phyloP scores from a whole-genome alignment of 202 grass and related monocot genomes.

The Musa balbisiana region DNA sequence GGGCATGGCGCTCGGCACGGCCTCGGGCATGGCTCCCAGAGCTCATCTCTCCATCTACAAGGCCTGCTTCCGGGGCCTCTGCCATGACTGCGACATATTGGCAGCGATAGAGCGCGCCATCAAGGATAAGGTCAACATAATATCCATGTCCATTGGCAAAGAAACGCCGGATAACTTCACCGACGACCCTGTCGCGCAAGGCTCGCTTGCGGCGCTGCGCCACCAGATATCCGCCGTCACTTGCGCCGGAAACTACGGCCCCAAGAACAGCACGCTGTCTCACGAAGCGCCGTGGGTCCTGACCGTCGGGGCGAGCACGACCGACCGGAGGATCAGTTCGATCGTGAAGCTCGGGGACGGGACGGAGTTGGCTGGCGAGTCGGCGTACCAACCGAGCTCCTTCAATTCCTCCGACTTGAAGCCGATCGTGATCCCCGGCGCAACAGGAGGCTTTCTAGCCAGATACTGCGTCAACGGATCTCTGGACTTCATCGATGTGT shows the following conservation, averaged over 20 bases:
- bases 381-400: slow-evolving; percentile 3
- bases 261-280: background rate
- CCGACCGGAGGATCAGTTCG: slow-evolving; percentile 35
- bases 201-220: background rate
- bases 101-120: slow-evolving; percentile 4
- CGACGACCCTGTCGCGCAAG: background rate
- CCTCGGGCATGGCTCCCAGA: background rate
- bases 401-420: slow-evolving; percentile 10
- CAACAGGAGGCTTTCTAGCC: background rate
- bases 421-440: slow-evolving; percentile 29
- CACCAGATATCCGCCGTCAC: background rate
- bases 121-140: slow-evolving; percentile 1
- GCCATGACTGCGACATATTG: background rate
- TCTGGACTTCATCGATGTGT: slow-evolving; percentile 34
- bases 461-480: slow-evolving; percentile 27
- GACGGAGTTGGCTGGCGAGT: slow-evolving; percentile 30
- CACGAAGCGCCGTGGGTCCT: background rate
- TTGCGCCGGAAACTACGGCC: background rate
- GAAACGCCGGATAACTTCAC: background rate
- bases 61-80: background rate
- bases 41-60: slow-evolving; percentile 4
- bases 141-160: background rate
- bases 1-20: background rate
- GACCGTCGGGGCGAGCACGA: slow-evolving; percentile 49
- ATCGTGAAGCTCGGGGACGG: slow-evolving; percentile 36